A percentile compares a stretch with the other conserved stretches of the same genome.
These are phyloP conservation scores for Pleurozium schreberi DNA, from an alignment of 225 moss, liverwort and hornwort genomes.

Conservation along the genomic window DNA sequence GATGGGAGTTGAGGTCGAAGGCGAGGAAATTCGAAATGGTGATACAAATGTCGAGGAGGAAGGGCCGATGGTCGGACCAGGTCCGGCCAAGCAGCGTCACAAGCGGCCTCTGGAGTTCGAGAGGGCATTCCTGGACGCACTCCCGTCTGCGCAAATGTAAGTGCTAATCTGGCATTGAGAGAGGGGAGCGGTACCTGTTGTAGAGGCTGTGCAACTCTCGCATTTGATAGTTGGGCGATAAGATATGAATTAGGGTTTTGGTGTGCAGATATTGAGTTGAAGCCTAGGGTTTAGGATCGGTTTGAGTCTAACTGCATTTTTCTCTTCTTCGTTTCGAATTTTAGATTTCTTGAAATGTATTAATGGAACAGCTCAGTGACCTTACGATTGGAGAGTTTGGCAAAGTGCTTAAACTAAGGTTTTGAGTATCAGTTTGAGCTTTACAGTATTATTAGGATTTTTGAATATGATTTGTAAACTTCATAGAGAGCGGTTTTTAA, in stretches of 20 bases:
- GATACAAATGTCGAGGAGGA: slow-evolving; percentile 19
- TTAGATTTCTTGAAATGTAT: not conserved
- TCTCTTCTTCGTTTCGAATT: not conserved
- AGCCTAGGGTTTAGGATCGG: not conserved
- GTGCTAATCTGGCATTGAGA: not conserved
- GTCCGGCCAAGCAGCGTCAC: slow-evolving; percentile 44
- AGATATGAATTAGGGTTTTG: not conserved
- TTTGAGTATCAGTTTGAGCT: not conserved
- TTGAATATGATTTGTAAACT: not conserved
- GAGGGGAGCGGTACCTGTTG: not conserved
- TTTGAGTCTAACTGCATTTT: not conserved
- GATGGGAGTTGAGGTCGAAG: slow-evolving; percentile 15
- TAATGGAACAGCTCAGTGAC: not conserved
- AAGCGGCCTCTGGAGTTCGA: slow-evolving; percentile 96
- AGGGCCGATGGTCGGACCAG: slow-evolving; percentile 57
- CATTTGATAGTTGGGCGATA: not conserved
- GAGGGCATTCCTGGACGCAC: slow-evolving; percentile 77
- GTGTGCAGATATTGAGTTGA: not conserved
- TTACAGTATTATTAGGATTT: not conserved
- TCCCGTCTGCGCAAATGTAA: slow-evolving; percentile 85
- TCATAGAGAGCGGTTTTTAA: not conserved
- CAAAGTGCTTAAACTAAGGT: not conserved
- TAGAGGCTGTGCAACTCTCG: not conserved
- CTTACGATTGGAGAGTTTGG: not conserved
- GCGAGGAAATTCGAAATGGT: not conserved